Conservation (phyloP, 257 asterid genomes). For the Solanum verrucosum region DNA sequence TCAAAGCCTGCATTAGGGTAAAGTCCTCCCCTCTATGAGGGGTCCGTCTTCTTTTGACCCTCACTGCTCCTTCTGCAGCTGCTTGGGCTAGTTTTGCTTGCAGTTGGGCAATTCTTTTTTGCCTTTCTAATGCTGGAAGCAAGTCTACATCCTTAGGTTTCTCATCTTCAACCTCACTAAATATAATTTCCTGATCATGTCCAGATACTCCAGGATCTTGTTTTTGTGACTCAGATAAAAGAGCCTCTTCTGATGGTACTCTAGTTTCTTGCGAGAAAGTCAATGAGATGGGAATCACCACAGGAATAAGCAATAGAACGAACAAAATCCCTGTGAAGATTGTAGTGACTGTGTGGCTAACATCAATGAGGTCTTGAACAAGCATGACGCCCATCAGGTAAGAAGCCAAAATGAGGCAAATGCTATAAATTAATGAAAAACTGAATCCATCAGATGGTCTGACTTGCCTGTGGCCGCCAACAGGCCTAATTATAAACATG, state of each 20-base stretch:
- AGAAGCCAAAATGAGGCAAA: slow-evolving; percentile 44
- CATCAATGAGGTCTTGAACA: slow-evolving; percentile 37
- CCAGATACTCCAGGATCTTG: slow-evolving; percentile 16
- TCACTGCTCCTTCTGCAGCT: slow-evolving; percentile 49
- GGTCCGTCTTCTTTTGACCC: slow-evolving; percentile 38
- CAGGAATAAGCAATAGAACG: slow-evolving; percentile 33
- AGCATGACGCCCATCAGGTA: slow-evolving; percentile 59
- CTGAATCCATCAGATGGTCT: slow-evolving; percentile 38
- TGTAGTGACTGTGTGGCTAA: slow-evolving; percentile 20
- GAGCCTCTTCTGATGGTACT: slow-evolving; percentile 27
- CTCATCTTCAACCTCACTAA: slow-evolving; percentile 54
- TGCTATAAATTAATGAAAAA: slow-evolving; percentile 33
- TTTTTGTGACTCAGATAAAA: slow-evolving; percentile 25
- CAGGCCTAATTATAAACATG: slow-evolving; percentile 51
- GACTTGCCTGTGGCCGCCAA: slow-evolving; percentile 46
- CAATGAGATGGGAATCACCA: slow-evolving; percentile 32
- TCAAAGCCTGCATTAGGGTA: slow-evolving; percentile 37
- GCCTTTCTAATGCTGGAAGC: slow-evolving; percentile 41
- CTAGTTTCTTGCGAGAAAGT: slow-evolving; percentile 15
- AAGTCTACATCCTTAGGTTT: slow-evolving; percentile 36
- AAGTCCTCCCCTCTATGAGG: slow-evolving; percentile 52
- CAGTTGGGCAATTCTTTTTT: slow-evolving; percentile 30
- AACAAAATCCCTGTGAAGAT: slow-evolving; percentile 27
- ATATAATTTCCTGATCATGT: slow-evolving; percentile 33
- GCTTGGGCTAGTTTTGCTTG: slow-evolving; percentile 38